Base-by-base conservation (phyloP, 2,329 filamentous ascomycete species). In the Colletotrichum sojae region DNA sequence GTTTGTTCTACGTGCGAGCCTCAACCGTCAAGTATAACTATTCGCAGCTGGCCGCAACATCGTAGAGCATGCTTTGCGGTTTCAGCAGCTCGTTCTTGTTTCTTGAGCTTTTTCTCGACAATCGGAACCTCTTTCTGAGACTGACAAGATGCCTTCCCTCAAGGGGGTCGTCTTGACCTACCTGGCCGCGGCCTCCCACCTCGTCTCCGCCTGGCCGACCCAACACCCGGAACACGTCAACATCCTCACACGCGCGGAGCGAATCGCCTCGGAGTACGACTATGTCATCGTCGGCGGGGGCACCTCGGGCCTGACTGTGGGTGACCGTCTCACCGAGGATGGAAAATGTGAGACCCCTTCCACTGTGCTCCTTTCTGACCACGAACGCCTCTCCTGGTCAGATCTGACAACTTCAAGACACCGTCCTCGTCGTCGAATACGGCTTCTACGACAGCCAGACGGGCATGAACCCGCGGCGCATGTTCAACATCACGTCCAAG, bases 281-380 rank as follows among this genome's bases (percentile, higher is more conserved):
- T 78, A 78, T 59, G 73, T 84, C 16, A 76, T 84, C 54, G 75
- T 83, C 40, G 82, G 82, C 15, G 83, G 81, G 8, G 83, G 83
- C 1, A 82, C 81, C 8, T 80, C 82, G 15, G 83, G 83, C 36
- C 73, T 85, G 22, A 78, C 78, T 4, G 73, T 85, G 15, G 79
- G 78, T 18, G 76, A 80, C 31, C 74, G 81, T 2, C 73, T 85
- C 31, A 78, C 79, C 1, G 81, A 82, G 66, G 74, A 82, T 61
- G 73, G 78, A 13, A 69, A 76, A 49, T 75, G 81, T 72, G 73
- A 67, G 20, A 25, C 5, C 8, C 3, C 27, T 15, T 15, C n/a
- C 4, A 8, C 2, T 3, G 1, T 1, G 5, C 31, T 8, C 31
- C 31, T 9, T 36, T 8, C 31, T 1, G 10, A 3, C 9, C 31